Conservation (phyloP, 352 stramenopile genomes). For the Phytophthora macrochlamydospora region DNA sequence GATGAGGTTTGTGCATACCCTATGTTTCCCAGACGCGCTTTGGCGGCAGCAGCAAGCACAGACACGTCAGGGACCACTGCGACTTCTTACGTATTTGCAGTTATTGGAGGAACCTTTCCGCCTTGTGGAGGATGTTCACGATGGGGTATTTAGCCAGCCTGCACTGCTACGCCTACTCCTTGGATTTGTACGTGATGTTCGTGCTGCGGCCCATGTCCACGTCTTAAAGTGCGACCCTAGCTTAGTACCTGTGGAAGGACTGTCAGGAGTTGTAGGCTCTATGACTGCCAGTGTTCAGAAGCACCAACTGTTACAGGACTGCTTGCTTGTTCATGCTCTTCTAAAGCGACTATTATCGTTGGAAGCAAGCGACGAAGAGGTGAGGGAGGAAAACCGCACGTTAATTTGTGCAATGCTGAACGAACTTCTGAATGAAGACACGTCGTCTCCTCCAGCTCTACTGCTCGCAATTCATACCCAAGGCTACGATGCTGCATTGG, state of each 20-base stretch:
- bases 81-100: slow-evolving; percentile 50
- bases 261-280: slow-evolving; percentile 5
- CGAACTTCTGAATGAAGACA: slow-evolving; percentile 44
- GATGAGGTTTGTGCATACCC: slow-evolving; percentile 47
- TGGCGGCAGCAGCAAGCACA: slow-evolving; percentile 41
- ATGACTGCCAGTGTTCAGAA: slow-evolving; percentile 48
- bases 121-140: slow-evolving; percentile 49
- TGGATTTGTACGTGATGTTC: slow-evolving; percentile 42
- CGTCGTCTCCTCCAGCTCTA: slow-evolving; percentile 32
- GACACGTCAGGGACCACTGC: slow-evolving; percentile 16
- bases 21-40: slow-evolving; percentile 54
- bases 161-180: slow-evolving; percentile 50
- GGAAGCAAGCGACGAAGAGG: slow-evolving; percentile 18
- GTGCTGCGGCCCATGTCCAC: slow-evolving; percentile 48
- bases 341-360: slow-evolving; percentile 34
- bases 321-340: slow-evolving; percentile 55
- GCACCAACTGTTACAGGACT: slow-evolving; percentile 62
- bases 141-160: slow-evolving; percentile 40
- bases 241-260: slow-evolving; percentile 30
- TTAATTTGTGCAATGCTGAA: slow-evolving; percentile 38
- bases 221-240: slow-evolving; percentile 47
- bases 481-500: slow-evolving; percentile 48
- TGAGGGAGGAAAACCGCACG: slow-evolving; percentile 21
- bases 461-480: slow-evolving; percentile 53
- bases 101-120: slow-evolving; percentile 62